Evolutionary conservation across 345 rosid species (phyloP).

Genomic region (Aquilaria sinensis): DNA sequence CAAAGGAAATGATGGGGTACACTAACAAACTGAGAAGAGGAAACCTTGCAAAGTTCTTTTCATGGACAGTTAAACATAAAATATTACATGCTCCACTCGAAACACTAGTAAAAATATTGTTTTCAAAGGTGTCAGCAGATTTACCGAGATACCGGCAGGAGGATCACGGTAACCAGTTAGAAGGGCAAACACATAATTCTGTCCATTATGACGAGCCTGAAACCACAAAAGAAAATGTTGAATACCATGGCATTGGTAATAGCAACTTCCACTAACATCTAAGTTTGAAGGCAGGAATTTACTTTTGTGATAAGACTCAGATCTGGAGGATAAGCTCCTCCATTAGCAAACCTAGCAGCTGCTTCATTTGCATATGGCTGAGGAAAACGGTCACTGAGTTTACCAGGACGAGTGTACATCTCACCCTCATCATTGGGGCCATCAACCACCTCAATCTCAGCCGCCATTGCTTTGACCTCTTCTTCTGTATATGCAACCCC

Average conservation of each 20-base stretch:
- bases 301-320: conserved; percentile 97
- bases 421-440: conserved; percentile 99
- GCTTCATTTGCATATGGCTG: conserved; percentile 83
- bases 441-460: conserved; percentile 95
- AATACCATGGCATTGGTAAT: not conserved
- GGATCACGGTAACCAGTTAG: conserved; percentile 98
- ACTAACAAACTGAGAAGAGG: too few species aligned
- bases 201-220: conserved; percentile 99
- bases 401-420: conserved; percentile 96
- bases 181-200: conserved; percentile 92
- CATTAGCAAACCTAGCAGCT: conserved; percentile 99
- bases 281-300: conserved; percentile 9
- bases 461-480: conserved; percentile 97
- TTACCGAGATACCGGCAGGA: conserved; percentile 94
- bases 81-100: too few species aligned
- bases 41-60: too few species aligned
- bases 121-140: not conserved
- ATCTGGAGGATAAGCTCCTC: conserved; percentile 99
- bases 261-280: conserved; percentile 2
- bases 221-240: conserved; percentile 11
- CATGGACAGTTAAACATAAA: too few species aligned
- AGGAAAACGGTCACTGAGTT: conserved; percentile 95
- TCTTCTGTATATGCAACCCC: conserved; percentile 99
- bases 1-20: too few species aligned
- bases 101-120: not conserved